phyloP scores from a whole-genome alignment of 371 early-diverging fungal genomes.

The Syncephalastrum sp. region DNA sequence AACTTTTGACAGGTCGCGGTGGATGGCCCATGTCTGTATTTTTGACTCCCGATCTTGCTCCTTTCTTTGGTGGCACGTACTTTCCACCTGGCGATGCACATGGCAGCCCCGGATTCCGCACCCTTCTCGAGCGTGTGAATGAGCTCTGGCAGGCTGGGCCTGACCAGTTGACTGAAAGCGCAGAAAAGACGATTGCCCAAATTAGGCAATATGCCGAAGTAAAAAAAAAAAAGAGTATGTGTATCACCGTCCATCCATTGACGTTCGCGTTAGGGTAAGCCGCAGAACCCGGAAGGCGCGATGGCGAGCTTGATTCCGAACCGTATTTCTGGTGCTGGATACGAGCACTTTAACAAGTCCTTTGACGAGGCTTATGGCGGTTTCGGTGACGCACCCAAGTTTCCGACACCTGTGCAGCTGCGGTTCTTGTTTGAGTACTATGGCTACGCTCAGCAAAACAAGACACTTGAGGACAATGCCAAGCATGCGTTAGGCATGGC shows the following conservation, averaged over 20 bases:
- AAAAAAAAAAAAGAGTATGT: neutral
- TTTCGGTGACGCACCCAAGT: constrained; percentile 64
- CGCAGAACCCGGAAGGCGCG: constrained; percentile 18
- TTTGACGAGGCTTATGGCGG: constrained; percentile 60
- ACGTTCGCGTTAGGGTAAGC: neutral
- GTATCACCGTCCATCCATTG: neutral
- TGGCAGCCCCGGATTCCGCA: constrained; percentile 55
- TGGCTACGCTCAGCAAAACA: constrained; percentile 28
- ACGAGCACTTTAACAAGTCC: constrained; percentile 32
- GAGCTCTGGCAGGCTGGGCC: constrained; percentile 45
- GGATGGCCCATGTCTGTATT: constrained; percentile 68
- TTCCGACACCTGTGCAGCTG: constrained; percentile 62
- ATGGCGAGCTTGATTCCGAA: constrained; percentile 14
- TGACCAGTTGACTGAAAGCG: constrained; percentile 38
- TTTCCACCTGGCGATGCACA: constrained; percentile 57
- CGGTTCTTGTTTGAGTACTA: constrained; percentile 58
- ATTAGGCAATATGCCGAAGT: constrained; percentile 35
- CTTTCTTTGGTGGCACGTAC: constrained; percentile 72
- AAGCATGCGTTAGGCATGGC: constrained; percentile 58
- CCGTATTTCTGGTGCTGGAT: constrained; percentile 25
- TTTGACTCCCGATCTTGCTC: constrained; percentile 61
- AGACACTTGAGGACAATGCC: constrained; percentile 25
- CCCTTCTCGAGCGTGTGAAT: constrained; percentile 41
- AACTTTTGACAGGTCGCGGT: constrained; percentile 53
- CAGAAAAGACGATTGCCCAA: constrained; percentile 38